These are phyloP conservation scores for Fusarium bactridioides DNA, from an alignment of 2,329 filamentous ascomycete species.

Conservation along the genomic window DNA sequence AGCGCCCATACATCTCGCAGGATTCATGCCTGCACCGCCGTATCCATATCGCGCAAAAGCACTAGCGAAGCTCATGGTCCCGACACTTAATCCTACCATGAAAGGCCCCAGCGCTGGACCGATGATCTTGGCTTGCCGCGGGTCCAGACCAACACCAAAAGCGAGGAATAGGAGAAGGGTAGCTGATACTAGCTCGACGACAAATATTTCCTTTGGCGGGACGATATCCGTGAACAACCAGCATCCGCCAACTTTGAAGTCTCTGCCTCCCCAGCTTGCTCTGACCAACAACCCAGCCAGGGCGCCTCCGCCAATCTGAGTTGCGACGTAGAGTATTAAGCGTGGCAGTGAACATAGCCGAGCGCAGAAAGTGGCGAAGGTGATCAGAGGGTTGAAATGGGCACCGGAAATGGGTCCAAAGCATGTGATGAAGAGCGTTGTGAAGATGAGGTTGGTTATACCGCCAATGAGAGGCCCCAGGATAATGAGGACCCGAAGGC, in stretches of 20 bases:
- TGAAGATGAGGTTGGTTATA: constrained; percentile 43
- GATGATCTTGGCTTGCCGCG: constrained; percentile 57
- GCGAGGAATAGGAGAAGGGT: constrained; percentile 58
- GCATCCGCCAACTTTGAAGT: constrained; percentile 45
- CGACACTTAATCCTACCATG: constrained; percentile 54
- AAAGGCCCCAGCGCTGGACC: constrained; percentile 59
- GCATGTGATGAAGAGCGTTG: constrained; percentile 59
- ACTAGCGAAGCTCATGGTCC: constrained; percentile 48
- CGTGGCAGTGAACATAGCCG: constrained; percentile 59
- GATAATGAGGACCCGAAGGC: not conserved
- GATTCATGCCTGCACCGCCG: constrained; percentile 34
- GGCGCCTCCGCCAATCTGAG: constrained; percentile 56
- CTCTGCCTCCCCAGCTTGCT: constrained; percentile 41
- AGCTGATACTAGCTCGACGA: constrained; percentile 58
- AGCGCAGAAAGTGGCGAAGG: constrained; percentile 60
- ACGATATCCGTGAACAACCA: constrained; percentile 40
- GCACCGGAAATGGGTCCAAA: constrained; percentile 59
- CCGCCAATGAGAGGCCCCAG: constrained; percentile 43
- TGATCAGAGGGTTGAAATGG: constrained; percentile 64
- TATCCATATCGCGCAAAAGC: constrained; percentile 38
- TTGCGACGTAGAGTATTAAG: constrained; percentile 56
- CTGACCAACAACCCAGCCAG: constrained; percentile 39
- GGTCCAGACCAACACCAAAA: constrained; percentile 63
- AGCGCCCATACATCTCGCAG: constrained; percentile 32
- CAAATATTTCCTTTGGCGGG: constrained; percentile 47